Conservation (phyloP, 306 rosid genomes). For the Ceratonia siliqua region DNA sequence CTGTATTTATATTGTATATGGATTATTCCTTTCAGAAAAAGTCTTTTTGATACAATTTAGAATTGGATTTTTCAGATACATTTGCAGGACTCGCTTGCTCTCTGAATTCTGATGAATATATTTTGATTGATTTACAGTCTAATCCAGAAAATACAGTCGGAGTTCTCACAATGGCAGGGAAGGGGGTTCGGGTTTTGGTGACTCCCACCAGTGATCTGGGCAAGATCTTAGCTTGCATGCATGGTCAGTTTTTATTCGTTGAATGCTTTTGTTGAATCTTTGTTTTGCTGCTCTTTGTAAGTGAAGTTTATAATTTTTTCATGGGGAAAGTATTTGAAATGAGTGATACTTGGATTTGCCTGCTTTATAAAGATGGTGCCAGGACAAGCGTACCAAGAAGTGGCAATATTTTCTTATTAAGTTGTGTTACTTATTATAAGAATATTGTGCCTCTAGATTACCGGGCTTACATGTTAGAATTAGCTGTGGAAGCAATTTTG, state of each 20-base stretch:
- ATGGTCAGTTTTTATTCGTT: slow-evolving; percentile 49
- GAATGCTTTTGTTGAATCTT: not conserved
- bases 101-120: slow-evolving; percentile 15
- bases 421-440: not conserved
- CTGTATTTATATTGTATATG: not conserved
- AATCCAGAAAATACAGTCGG: slow-evolving; percentile 83
- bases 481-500: not conserved
- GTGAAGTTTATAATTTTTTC: not conserved
- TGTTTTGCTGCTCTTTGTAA: not conserved
- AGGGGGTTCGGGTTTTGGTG: slow-evolving; percentile 75
- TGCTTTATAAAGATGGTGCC: not conserved
- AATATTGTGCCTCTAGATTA: not conserved
- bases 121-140: slow-evolving; percentile 50
- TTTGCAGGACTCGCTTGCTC: slow-evolving; percentile 1
- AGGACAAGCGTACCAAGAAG: not conserved
- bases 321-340: not conserved
- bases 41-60: not conserved
- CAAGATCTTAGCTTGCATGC: slow-evolving; percentile 77
- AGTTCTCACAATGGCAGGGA: slow-evolving; percentile 79
- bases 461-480: slow-evolving; percentile 13
- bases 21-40: not conserved
- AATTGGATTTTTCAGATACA: not conserved
- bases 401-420: not conserved
- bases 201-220: slow-evolving; percentile 83
- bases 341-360: not conserved